These are phyloP conservation scores for Schrenkiella parvula DNA, from an alignment of 345 rosid species.

Conservation along the genomic window DNA sequence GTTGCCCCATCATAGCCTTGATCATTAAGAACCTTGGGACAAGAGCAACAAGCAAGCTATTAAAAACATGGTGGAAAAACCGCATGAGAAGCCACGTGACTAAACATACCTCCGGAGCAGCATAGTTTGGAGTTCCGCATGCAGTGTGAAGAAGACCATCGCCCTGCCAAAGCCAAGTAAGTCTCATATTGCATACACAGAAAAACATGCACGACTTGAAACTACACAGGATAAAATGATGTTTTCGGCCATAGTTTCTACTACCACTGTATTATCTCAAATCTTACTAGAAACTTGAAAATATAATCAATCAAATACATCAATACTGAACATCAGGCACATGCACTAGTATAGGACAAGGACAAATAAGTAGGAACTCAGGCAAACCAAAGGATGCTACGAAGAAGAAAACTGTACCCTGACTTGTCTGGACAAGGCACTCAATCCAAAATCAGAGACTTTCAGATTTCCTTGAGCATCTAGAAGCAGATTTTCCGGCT, in stretches of 20 bases:
- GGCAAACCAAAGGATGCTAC: background rate
- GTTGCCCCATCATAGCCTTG: conserved; percentile 96
- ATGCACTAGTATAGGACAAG: background rate
- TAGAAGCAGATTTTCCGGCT: conserved; percentile 94
- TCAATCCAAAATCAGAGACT: conserved; percentile 96
- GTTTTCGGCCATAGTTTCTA: conserved; percentile 21
- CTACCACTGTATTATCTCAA: conserved; percentile 29
- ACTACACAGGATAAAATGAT: background rate
- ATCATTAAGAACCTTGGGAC: conserved; percentile 78
- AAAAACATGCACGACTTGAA: background rate
- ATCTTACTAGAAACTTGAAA: background rate
- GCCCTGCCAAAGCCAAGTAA: conserved; percentile 46
- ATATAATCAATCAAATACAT: background rate
- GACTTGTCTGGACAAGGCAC: conserved; percentile 98
- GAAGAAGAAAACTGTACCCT: conserved; percentile 42
- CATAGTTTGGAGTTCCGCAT: conserved; percentile 99
- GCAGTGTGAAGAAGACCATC: conserved; percentile 99
- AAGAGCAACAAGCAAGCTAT: background rate
- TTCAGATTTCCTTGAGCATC: conserved; percentile 87
- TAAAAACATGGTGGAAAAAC: conserved; percentile 4
- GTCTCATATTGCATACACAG: background rate
- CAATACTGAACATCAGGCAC: background rate
- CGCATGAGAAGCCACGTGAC: conserved; percentile 19
- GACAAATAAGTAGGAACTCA: background rate
- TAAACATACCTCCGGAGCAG: conserved; percentile 92